Evolutionary conservation across 495 filamentous ascomycete species (phyloP).

Genomic region (Xanthoparmelia taractica): DNA sequence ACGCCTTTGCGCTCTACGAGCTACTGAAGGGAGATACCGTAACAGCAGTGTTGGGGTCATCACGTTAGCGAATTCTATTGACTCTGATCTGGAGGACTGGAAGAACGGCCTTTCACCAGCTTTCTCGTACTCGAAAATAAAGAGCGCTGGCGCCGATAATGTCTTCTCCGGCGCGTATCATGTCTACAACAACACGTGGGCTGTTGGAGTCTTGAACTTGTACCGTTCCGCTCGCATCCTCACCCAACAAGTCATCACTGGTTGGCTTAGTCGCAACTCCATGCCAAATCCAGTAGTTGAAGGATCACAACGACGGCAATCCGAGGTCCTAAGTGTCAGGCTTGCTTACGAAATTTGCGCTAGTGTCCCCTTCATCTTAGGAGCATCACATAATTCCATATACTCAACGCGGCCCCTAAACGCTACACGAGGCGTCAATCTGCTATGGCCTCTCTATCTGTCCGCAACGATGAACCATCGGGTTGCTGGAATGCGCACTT

Average conservation of each 20-base stretch:
- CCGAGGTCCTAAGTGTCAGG: background rate
- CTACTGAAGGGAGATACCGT: conserved; percentile 4
- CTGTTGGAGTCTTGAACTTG: conserved; percentile 52
- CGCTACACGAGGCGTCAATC: conserved; percentile 10
- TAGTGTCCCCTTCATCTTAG: conserved; percentile 9
- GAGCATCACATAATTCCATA: background rate
- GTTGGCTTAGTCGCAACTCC: conserved; percentile 7
- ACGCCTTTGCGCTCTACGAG: conserved; percentile 14
- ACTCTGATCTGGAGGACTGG: conserved; percentile 12
- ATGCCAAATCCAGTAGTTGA: background rate
- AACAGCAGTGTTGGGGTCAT: conserved; percentile 18
- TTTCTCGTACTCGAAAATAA: background rate
- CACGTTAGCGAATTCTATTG: conserved; percentile 10
- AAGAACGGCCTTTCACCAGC: background rate
- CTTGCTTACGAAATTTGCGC: conserved; percentile 11
- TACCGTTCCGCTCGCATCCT: conserved; percentile 55
- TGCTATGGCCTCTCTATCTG: conserved; percentile 44
- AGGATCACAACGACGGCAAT: background rate
- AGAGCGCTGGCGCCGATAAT: conserved; percentile 1
- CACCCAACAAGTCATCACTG: conserved; percentile 14
- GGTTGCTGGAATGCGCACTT: conserved; percentile 33
- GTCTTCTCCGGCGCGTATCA: conserved; percentile 40
- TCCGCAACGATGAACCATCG: conserved; percentile 35
- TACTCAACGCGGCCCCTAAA: background rate
- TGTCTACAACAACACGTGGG: conserved; percentile 50